phyloP scores from a whole-genome alignment of 192 early-diverging fungal species.

The Paraglomus brasilianum region DNA sequence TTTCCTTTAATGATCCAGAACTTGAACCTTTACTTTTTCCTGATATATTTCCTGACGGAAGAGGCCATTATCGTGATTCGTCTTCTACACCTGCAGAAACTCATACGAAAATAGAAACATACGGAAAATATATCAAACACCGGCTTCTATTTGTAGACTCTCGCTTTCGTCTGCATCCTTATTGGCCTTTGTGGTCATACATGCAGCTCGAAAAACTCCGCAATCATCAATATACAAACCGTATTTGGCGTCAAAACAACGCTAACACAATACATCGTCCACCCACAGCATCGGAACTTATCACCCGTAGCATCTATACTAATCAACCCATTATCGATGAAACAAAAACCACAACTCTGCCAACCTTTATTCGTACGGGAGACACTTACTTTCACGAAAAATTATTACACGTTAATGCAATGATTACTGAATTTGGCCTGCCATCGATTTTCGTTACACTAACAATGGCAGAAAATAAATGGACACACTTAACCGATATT shows the following conservation, averaged over 20 bases:
- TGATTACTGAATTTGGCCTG: not conserved
- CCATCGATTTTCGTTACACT: not conserved
- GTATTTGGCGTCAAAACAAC: not conserved
- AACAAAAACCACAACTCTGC: slow-evolving; percentile 1
- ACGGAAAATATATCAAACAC: slow-evolving; percentile 1
- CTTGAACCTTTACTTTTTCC: not conserved
- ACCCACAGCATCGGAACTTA: slow-evolving; percentile 2
- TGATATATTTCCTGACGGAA: not conserved
- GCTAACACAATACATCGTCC: not conserved
- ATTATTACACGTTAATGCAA: not conserved
- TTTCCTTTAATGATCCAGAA: not conserved
- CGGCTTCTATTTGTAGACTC: not conserved
- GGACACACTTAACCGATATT: not conserved
- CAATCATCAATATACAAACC: not conserved
- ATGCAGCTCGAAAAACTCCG: not conserved
- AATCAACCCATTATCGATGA: not conserved
- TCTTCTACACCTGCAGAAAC: no score
- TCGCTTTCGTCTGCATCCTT: not conserved
- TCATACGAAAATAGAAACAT: not conserved
- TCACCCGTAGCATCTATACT: not conserved
- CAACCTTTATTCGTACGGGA: not conserved
- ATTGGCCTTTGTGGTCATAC: not conserved
- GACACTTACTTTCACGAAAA: not conserved
- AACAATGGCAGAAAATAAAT: not conserved
- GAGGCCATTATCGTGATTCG: not conserved